Conservation (phyloP, 2,329 filamentous ascomycete species). For the Berkeleyomyces rouxiae region DNA sequence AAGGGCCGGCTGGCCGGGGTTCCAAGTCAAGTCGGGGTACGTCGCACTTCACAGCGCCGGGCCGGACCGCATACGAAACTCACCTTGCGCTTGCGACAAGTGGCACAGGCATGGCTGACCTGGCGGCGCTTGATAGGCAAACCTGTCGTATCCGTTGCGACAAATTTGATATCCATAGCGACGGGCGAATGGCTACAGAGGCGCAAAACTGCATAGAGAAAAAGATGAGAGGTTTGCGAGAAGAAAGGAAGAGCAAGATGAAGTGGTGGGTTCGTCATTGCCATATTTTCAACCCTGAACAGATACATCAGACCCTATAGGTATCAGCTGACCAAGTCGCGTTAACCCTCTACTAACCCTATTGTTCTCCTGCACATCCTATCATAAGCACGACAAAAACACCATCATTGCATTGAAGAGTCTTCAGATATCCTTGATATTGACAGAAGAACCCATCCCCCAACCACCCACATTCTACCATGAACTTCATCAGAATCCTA, state of each 20-base stretch:
- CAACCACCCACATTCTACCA: neutral
- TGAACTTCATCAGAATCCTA: conserved; percentile 1
- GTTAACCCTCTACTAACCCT: too few relatives aligned
- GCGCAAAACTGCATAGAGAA: neutral
- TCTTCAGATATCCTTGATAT: too few relatives aligned
- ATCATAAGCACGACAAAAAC: too few relatives aligned
- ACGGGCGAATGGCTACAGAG: neutral
- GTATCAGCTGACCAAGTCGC: too few relatives aligned
- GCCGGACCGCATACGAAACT: conserved; percentile 3
- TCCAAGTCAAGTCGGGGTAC: neutral
- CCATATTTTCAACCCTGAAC: too few relatives aligned
- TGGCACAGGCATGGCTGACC: conserved; percentile 38
- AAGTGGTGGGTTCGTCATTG: too few relatives aligned
- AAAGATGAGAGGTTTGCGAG: neutral
- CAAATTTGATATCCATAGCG: conserved; percentile 9
- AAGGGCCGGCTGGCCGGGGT: neutral
- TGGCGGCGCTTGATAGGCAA: conserved; percentile 43
- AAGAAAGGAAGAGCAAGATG: neutral
- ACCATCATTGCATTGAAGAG: too few relatives aligned
- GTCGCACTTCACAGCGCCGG: neutral
- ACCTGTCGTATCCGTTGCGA: conserved; percentile 20
- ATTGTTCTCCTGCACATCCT: too few relatives aligned
- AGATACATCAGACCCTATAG: too few relatives aligned
- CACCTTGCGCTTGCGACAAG: conserved; percentile 39
- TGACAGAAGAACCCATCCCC: neutral